These are phyloP conservation scores for Penicillium sp. DNA, from an alignment of 2,329 filamentous ascomycete species.

Conservation along the genomic window DNA sequence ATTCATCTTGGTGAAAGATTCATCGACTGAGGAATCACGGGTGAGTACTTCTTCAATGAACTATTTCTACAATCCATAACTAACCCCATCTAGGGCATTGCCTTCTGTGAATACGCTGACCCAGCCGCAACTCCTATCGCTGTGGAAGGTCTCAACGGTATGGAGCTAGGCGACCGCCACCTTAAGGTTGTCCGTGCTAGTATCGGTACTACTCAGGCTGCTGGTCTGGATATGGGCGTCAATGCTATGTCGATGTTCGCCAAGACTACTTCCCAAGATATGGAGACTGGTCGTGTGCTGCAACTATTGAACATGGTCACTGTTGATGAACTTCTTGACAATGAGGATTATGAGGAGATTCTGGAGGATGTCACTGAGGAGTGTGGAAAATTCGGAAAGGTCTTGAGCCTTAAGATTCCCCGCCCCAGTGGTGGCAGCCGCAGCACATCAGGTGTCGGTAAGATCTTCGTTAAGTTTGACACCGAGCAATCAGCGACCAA, in stretches of 20 bases:
- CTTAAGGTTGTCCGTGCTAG: conserved; percentile 87
- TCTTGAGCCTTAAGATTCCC: conserved; percentile 90
- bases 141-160: conserved; percentile 85
- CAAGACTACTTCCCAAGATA: conserved; percentile 76
- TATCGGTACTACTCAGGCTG: conserved; percentile 88
- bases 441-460: conserved; percentile 86
- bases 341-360: conserved; percentile 97
- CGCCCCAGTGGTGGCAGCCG: conserved; percentile 79
- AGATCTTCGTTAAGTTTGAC: conserved; percentile 96
- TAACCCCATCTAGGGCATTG: conserved; percentile 68
- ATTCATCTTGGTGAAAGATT: conserved; percentile 87
- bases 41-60: conserved; percentile 54
- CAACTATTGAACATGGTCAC: conserved; percentile 99
- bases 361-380: conserved; percentile 92
- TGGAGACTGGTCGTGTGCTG: conserved; percentile 79
- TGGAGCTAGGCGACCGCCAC: conserved; percentile 85
- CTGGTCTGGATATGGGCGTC: conserved; percentile 90
- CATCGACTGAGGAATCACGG: conserved; percentile 78
- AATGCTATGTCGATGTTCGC: conserved; percentile 98
- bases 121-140: conserved; percentile 74
- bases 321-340: conserved; percentile 87
- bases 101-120: conserved; percentile 93
- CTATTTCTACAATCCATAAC: conserved; percentile 15
- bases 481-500: conserved; percentile 74
- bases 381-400: conserved; percentile 82